These are phyloP conservation scores for Sanguinoderma infundibulare DNA, from an alignment of 1,284 basidiomycete species.

Conservation along the genomic window DNA sequence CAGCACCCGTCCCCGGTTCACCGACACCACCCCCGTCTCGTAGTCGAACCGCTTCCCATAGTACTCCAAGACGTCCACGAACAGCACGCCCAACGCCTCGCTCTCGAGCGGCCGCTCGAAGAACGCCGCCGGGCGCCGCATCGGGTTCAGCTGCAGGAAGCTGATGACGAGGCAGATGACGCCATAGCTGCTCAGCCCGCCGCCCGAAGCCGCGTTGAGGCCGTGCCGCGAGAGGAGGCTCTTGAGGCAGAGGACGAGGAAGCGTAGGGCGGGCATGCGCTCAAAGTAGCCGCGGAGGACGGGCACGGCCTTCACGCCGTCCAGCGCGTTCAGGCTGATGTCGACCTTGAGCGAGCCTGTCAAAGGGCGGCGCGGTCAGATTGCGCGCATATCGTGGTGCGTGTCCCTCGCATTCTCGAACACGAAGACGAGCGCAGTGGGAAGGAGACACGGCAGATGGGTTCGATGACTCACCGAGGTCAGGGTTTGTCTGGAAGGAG, in stretches of 20 bases:
- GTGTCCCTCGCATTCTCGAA: background rate
- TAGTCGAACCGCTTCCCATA: conserved; percentile 52
- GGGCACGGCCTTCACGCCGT: conserved; percentile 64
- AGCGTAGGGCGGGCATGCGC: conserved; percentile 65
- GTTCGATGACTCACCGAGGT: conserved; percentile 32
- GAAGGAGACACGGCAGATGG: background rate
- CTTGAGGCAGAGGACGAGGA: conserved; percentile 74
- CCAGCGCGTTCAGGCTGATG: conserved; percentile 68
- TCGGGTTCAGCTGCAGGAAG: conserved; percentile 68
- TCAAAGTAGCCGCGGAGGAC: conserved; percentile 63
- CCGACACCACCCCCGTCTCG: conserved; percentile 45
- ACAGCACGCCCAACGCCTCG: conserved; percentile 48
- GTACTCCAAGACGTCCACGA: conserved; percentile 50
- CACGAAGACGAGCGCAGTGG: too few relatives aligned
- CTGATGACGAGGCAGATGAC: conserved; percentile 74
- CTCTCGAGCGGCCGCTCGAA: conserved; percentile 43
- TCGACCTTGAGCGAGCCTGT: conserved; percentile 68
- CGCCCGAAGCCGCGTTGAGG: conserved; percentile 75
- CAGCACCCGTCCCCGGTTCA: conserved; percentile 38
- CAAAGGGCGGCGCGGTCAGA: background rate
- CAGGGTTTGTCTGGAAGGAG: conserved; percentile 55
- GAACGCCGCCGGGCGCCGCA: conserved; percentile 30
- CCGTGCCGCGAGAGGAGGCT: conserved; percentile 65
- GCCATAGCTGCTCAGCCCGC: conserved; percentile 78
- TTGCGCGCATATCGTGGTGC: background rate